Conservation (phyloP, 2,329 filamentous ascomycete species). For the Helotiales sp. region DNA sequence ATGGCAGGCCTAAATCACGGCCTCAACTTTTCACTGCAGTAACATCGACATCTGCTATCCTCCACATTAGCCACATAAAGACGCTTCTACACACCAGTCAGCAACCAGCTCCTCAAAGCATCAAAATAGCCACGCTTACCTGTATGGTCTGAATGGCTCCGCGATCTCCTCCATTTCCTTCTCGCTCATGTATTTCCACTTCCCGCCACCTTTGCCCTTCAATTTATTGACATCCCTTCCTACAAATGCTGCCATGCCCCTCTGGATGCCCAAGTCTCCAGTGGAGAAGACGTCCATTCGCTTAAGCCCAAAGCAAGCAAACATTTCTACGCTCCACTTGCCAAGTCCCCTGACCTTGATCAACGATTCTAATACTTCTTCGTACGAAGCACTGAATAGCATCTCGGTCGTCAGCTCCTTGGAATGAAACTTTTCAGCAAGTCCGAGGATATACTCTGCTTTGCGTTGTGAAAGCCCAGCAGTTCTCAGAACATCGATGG, state of each 20-base stretch:
- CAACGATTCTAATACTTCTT: conserved; percentile 79
- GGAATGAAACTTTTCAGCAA: conserved; percentile 76
- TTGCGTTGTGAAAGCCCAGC: conserved; percentile 93
- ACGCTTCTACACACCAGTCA: conserved; percentile 58
- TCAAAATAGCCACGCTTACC: conserved; percentile 42
- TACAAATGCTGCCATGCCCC: conserved; percentile 86
- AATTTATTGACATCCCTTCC: conserved; percentile 83
- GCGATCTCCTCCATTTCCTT: conserved; percentile 85
- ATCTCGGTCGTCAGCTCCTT: conserved; percentile 76
- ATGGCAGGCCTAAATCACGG: not conserved
- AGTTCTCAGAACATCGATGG: conserved; percentile 70
- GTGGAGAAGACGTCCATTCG: conserved; percentile 90
- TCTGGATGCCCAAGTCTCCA: conserved; percentile 89
- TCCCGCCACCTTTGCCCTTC: conserved; percentile 74
- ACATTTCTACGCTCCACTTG: conserved; percentile 96
- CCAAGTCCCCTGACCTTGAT: conserved; percentile 86
- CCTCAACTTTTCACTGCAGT: conserved; percentile 50
- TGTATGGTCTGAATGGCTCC: conserved; percentile 79
- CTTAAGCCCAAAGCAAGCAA: conserved; percentile 93
- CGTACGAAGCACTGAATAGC: conserved; percentile 77
- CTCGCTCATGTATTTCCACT: conserved; percentile 98
- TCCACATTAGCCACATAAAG: conserved; percentile 99
- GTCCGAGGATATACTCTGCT: conserved; percentile 87
- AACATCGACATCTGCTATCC: conserved; percentile 77
- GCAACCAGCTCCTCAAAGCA: conserved; percentile 18